Evolutionary conservation across 83 land plant genomes (phyloP), one percentile per base, ranked within the genome.

Genomic region (Picea abies): DNA sequence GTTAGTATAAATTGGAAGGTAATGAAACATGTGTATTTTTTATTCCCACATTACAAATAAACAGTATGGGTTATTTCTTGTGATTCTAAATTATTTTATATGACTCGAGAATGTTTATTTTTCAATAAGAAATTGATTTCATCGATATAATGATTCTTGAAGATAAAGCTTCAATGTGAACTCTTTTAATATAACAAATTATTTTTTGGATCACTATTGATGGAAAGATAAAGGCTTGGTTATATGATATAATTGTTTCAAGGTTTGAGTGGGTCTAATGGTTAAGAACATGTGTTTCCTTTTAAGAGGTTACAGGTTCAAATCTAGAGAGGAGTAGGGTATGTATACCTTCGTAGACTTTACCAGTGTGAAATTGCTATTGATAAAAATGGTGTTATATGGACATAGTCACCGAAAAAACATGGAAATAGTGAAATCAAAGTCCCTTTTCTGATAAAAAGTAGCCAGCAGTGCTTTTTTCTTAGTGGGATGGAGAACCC

Each of bases 191-290:
- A 29, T n/a, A 52, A 17, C 93, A 95, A 96, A 93, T 95, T 76
- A 92, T 95, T 19, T 95, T 95, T 80, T 93, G 96, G 71, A 92
- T 93, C 16, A 94, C 94, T 72, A 80, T 93, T 39, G 96, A 93
- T 88, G 98, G 96, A 39, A 95, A 95, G 81, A 95, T 95, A 81
- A 95, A 95, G 76, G 96, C 96, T 64, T 95, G 96, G 98, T 84
- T 95, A 64, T 95, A 95, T 86, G 98, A 95, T 87, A 83, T 85
- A 71, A 82, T 89, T 84, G 98, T 94, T 19, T 93, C 98, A 22
- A 92, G 96, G 73, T 94, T 95, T 81, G 98, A 95, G n/a, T n/a
- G n/a, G n/a, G n/a, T n/a, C n/a, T n/a, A n/a, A n/a, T n/a, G n/a
- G n/a, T n/a, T n/a, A n/a, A n/a, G n/a, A n/a, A n/a, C n/a, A n/a